Evolutionary conservation across 192 early-diverging fungal species (phyloP).

Genomic region (Mortierella claussenii): DNA sequence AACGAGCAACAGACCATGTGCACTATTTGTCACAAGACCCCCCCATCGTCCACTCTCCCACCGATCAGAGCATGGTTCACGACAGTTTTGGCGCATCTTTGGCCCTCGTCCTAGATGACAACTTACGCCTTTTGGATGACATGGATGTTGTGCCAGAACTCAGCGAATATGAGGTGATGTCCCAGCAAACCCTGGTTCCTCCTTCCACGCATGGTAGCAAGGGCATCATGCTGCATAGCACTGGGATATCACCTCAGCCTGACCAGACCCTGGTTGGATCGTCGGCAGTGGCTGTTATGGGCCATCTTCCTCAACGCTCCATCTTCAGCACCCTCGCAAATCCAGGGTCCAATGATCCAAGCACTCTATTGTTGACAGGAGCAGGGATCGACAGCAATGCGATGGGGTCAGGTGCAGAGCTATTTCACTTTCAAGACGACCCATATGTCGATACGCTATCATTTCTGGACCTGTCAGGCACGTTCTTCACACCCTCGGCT

Average conservation of each 20-base stretch:
- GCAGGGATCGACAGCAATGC: not conserved
- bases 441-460: slow-evolving; percentile 30
- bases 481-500: slow-evolving; percentile 9
- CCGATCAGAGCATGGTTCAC: slow-evolving; percentile 10
- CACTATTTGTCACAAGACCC: slow-evolving; percentile 6
- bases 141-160: slow-evolving; percentile 29
- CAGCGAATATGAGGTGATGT: slow-evolving; percentile 18
- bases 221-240: not conserved
- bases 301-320: not conserved
- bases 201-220: not conserved
- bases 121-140: slow-evolving; percentile 33
- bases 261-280: slow-evolving; percentile 9
- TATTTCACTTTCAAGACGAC: slow-evolving; percentile 19
- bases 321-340: slow-evolving; percentile 9
- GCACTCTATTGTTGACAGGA: not conserved
- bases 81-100: slow-evolving; percentile 34
- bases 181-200: not conserved
- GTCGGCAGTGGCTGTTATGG: not conserved
- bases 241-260: not conserved
- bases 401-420: not conserved
- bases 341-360: slow-evolving; percentile 7
- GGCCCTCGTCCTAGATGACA: slow-evolving; percentile 23
- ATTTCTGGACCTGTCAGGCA: slow-evolving; percentile 23
- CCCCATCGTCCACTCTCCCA: not conserved
- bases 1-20: slow-evolving; percentile 9